Conservation (phyloP, 495 filamentous ascomycete species). For the Penicillium angulare region DNA sequence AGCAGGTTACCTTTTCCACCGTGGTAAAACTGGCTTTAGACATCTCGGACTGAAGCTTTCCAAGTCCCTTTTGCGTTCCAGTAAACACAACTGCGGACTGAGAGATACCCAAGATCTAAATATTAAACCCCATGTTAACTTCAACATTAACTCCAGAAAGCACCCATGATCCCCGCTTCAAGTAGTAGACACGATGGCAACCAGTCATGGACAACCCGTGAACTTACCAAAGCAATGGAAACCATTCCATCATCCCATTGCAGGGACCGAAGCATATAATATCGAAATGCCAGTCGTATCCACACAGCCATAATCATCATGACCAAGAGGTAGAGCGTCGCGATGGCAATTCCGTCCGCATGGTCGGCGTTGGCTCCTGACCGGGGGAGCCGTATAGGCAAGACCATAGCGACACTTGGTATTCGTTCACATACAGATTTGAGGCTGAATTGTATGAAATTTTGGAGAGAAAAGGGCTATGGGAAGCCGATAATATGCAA, state of each 20-base stretch:
- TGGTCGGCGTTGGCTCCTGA: not conserved
- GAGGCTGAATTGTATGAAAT: too few relatives aligned
- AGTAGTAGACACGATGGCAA: too few relatives aligned
- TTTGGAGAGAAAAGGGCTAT: too few relatives aligned
- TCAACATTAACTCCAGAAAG: too few relatives aligned
- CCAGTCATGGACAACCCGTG: not conserved
- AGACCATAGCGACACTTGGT: not conserved
- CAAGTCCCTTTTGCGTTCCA: not conserved
- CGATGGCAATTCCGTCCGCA: constrained; percentile 7
- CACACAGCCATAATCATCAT: constrained; percentile 12
- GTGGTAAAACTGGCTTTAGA: not conserved
- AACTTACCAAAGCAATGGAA: constrained; percentile 6
- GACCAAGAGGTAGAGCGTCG: constrained; percentile 9
- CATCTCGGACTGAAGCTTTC: not conserved
- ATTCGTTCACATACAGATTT: not conserved
- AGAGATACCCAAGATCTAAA: not conserved
- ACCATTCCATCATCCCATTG: constrained; percentile 11
- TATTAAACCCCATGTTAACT: too few relatives aligned
- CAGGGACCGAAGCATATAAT: constrained; percentile 10
- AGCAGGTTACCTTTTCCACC: not conserved
- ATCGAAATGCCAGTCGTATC: constrained; percentile 12
- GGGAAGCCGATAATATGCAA: too few relatives aligned
- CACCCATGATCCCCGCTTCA: too few relatives aligned
- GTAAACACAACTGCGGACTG: not conserved
- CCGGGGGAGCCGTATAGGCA: not conserved